Evolutionary conservation across 2,329 filamentous ascomycete species (phyloP).

Genomic region (Arachnomyces sp.): DNA sequence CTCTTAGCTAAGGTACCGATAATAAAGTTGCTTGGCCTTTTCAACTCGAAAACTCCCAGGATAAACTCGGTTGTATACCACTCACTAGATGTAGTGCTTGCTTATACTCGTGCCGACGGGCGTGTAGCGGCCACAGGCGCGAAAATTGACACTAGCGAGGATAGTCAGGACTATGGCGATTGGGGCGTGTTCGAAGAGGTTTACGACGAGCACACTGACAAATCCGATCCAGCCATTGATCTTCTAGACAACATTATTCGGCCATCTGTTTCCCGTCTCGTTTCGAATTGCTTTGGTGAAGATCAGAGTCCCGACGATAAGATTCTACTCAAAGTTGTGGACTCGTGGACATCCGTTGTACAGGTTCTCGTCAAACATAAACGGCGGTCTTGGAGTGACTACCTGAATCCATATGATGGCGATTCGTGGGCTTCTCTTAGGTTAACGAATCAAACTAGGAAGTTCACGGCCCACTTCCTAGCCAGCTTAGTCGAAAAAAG

Average conservation of each 20-base stretch:
- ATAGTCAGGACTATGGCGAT: constrained; percentile 58
- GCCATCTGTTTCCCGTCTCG: constrained; percentile 43
- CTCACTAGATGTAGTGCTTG: constrained; percentile 40
- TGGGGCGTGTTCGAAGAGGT: constrained; percentile 46
- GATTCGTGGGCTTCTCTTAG: constrained; percentile 42
- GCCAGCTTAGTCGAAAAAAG: constrained; percentile 38
- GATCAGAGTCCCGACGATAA: constrained; percentile 47
- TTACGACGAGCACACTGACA: constrained; percentile 23
- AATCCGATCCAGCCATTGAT: constrained; percentile 19
- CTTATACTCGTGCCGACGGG: constrained; percentile 30
- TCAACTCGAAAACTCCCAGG: constrained; percentile 40
- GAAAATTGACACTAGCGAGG: constrained; percentile 38
- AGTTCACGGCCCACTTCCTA: constrained; percentile 40
- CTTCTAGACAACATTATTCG: constrained; percentile 38
- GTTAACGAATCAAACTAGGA: constrained; percentile 39
- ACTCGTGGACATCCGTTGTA: constrained; percentile 48
- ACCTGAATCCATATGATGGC: constrained; percentile 45
- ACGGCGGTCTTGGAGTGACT: constrained; percentile 47
- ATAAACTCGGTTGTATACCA: constrained; percentile 41
- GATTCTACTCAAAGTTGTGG: constrained; percentile 43
- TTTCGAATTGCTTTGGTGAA: constrained; percentile 55
- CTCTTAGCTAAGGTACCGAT: constrained; percentile 39
- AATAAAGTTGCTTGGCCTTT: constrained; percentile 42
- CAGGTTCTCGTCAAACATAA: constrained; percentile 38
- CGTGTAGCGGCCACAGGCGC: constrained; percentile 12